phyloP scores from a whole-genome alignment of 192 early-diverging fungal genomes.

The Allomyces macrogynus region DNA sequence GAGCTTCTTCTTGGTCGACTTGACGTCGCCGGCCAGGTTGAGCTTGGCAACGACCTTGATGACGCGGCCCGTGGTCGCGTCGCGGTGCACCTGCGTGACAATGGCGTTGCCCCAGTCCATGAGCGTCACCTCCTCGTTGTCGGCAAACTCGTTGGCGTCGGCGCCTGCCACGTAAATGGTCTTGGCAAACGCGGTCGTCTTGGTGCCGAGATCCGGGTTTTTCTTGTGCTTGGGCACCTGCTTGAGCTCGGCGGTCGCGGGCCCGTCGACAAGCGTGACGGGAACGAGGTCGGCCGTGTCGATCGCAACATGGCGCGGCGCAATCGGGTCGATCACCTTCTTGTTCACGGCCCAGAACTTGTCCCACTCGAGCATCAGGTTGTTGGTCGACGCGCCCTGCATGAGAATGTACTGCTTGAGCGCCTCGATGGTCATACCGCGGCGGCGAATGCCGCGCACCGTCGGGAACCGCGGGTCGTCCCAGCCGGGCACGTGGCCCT shows the following conservation, averaged over 20 bases:
- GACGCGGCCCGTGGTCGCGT: slow-evolving; percentile 26
- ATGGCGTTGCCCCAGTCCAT: slow-evolving; percentile 99
- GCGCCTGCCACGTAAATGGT: slow-evolving; percentile 63
- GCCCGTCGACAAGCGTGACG: slow-evolving; percentile 40
- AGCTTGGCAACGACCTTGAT: slow-evolving; percentile 41
- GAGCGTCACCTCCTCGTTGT: slow-evolving; percentile 84
- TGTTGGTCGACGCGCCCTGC: slow-evolving; percentile 94
- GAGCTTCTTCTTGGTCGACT: slow-evolving; percentile 96
- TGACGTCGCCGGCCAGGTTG: slow-evolving; percentile 87
- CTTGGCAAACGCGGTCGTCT: slow-evolving; percentile 57
- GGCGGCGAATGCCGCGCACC: slow-evolving; percentile 68
- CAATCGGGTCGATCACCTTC: slow-evolving; percentile 85
- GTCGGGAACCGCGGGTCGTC: slow-evolving; percentile 84
- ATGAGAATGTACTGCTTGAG: slow-evolving; percentile 88
- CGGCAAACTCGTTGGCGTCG: slow-evolving; percentile 60
- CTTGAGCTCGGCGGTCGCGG: slow-evolving; percentile 29
- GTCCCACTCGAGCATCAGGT: slow-evolving; percentile 90
- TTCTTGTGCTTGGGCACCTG: slow-evolving; percentile 85
- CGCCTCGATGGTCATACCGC: slow-evolving; percentile 95
- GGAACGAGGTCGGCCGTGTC: slow-evolving; percentile 40
- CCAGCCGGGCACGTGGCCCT: slow-evolving; percentile 65
- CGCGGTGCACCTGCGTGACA: slow-evolving; percentile 51
- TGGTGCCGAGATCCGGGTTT: slow-evolving; percentile 80
- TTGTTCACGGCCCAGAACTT: slow-evolving; percentile 97
- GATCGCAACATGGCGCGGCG: slow-evolving; percentile 75